These are phyloP conservation scores for Hemisphaericaspora subhashii DNA, from an alignment of 1,139 yeast species.

Conservation along the genomic window DNA sequence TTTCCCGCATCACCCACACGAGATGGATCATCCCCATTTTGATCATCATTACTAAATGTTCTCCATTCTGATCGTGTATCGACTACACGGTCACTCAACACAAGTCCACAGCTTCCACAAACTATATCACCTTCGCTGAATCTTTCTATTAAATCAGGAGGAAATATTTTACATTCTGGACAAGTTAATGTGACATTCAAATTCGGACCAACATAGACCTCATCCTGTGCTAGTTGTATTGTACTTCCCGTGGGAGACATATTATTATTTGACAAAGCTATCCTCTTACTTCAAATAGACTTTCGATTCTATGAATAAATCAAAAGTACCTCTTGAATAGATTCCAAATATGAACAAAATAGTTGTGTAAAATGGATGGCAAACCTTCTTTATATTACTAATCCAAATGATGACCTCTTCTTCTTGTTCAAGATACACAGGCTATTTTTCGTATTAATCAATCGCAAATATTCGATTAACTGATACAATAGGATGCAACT, in stretches of 20 bases:
- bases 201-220: slow-evolving; percentile 57
- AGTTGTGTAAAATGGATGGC: slow-evolving; percentile 2
- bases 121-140: slow-evolving; percentile 98
- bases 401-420: too few relatives aligned
- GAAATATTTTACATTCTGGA: slow-evolving; percentile 93
- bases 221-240: slow-evolving; percentile 22
- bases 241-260: slow-evolving; percentile 11
- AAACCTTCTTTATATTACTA: background rate
- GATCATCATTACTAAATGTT: slow-evolving; percentile 95
- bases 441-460: slow-evolving; percentile 5
- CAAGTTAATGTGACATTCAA: slow-evolving; percentile 88
- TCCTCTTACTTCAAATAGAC: too few relatives aligned
- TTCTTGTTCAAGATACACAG: background rate
- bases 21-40: slow-evolving; percentile 96
- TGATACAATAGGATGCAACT: slow-evolving; percentile 15
- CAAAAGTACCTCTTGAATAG: too few relatives aligned
- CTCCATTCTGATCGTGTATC: slow-evolving; percentile 99
- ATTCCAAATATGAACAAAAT: slow-evolving; percentile 1
- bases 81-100: slow-evolving; percentile 85
- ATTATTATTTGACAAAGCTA: slow-evolving; percentile 3
- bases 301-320: too few relatives aligned
- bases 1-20: slow-evolving; percentile 99
- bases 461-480: slow-evolving; percentile 16
- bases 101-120: slow-evolving; percentile 95
- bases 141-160: slow-evolving; percentile 93